A percentile compares a stretch with the other conserved stretches of the same genome.
These are phyloP conservation scores for Trichophyton rubrum DNA, from an alignment of 2,329 filamentous ascomycete species.

Conservation along the genomic window DNA sequence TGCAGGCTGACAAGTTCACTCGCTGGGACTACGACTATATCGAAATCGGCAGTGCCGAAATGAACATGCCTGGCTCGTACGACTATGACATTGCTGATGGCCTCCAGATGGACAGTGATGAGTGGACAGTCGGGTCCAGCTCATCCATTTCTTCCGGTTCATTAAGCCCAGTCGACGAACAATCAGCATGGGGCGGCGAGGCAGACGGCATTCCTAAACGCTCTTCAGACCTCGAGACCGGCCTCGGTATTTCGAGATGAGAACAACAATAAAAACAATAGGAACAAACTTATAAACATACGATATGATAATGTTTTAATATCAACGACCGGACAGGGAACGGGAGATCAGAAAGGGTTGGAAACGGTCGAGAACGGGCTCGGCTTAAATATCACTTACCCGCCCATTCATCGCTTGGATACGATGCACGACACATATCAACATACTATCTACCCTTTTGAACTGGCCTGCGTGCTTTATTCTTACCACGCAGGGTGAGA, in stretches of 20 bases:
- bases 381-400: not conserved
- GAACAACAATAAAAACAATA: not conserved
- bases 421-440: not conserved
- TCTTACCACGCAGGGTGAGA: not conserved
- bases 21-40: conserved; percentile 95
- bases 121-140: conserved; percentile 80
- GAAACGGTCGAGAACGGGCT: conserved; percentile 17
- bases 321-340: not conserved
- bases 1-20: conserved; percentile 72
- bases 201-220: conserved; percentile 19
- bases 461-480: too few species aligned
- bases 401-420: not conserved
- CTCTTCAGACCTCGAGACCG: conserved; percentile 29
- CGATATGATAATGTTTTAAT: not conserved
- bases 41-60: conserved; percentile 56
- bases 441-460: not conserved
- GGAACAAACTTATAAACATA: not conserved
- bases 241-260: conserved; percentile 19
- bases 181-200: conserved; percentile 32
- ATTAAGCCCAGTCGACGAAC: conserved; percentile 50
- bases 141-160: conserved; percentile 59
- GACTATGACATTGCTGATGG: conserved; percentile 45
- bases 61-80: conserved; percentile 30
- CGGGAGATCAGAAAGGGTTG: too few species aligned
- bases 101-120: conserved; percentile 58